Evolutionary conservation across 139 green algal species (phyloP), one percentile per base, ranked within the genome.

Genomic region (Gonium pectorale): DNA sequence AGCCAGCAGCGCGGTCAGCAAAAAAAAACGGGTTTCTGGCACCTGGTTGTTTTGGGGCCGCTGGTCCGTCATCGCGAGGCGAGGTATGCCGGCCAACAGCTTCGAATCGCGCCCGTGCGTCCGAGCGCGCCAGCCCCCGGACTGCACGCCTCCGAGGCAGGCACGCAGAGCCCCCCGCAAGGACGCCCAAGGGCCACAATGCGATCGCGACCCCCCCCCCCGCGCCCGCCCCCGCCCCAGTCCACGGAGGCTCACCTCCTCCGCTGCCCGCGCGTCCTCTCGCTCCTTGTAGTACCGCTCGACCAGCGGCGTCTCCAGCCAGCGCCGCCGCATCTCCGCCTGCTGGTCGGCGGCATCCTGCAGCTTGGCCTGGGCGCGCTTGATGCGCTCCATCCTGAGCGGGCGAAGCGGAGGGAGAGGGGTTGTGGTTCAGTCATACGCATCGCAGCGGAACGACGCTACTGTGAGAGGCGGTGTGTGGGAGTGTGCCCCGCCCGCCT

Each of bases 281-380:
- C 78, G 68, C 51, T 89, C 49, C 38, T 90, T 71, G 52, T 46
- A 88, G 63, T 90, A 81, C 33, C 41, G 62, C 54, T 90, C 43
- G 0, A 87, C 85, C 37, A 90, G 59, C 6, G 87, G 77, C 35
- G 82, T 86, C 41, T 86, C 81, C 62, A 90, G 81, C 87, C 82
- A 88, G n/a, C 60, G 22, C 21, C 77, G 60, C 43, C 62, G 31
- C 24, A 67, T 74, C 68, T 90, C 86, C 29, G 69, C 80, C 71
- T 90, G 81, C 4, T 67, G 60, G 31, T 86, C 64, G 1, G 67
- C 66, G 8, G 56, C 77, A 13, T 64, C 85, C 67, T 86, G 74
- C 52, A 71, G 67, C 75, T 75, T 67, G 74, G 67, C 59, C 56
- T 85, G 70, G 29, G 44, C 35, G 1, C 54, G 38, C 77, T 86